phyloP scores from a whole-genome alignment of 495 filamentous ascomycete species.

The Penicillium waksmanii region DNA sequence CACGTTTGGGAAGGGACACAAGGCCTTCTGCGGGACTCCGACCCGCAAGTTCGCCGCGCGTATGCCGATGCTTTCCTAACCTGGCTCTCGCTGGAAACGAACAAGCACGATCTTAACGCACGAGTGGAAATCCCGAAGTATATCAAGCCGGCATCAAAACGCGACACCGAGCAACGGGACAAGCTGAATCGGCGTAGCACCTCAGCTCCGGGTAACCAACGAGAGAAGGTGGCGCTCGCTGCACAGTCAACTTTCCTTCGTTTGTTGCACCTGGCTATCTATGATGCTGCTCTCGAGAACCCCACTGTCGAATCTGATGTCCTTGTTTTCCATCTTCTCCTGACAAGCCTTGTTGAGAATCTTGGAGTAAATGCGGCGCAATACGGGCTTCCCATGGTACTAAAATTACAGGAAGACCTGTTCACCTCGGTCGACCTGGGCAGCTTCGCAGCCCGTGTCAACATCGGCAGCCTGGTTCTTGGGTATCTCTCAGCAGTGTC shows the following conservation, averaged over 20 bases:
- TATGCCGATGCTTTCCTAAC: conserved; percentile 81
- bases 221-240: conserved; percentile 59
- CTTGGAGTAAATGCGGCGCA: conserved; percentile 84
- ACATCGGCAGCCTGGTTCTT: conserved; percentile 80
- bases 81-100: conserved; percentile 82
- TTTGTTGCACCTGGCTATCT: conserved; percentile 83
- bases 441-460: conserved; percentile 64
- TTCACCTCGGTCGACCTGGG: conserved; percentile 57
- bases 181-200: conserved; percentile 58
- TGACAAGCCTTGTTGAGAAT: conserved; percentile 70
- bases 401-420: conserved; percentile 84
- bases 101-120: conserved; percentile 63
- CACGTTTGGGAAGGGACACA: conserved; percentile 91
- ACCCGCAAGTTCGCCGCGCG: conserved; percentile 74
- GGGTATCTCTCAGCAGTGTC: conserved; percentile 82
- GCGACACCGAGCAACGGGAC: conserved; percentile 46
- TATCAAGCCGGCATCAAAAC: conserved; percentile 35
- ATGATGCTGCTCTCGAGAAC: conserved; percentile 77
- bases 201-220: conserved; percentile 52
- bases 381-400: conserved; percentile 83
- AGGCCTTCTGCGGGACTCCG: conserved; percentile 79
- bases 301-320: conserved; percentile 72
- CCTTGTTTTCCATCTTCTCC: conserved; percentile 72
- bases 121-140: conserved; percentile 57
- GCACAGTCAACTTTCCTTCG: conserved; percentile 73